These are phyloP conservation scores for Suillus weaverae DNA, from an alignment of 768 basidiomycete species.

Conservation along the genomic window DNA sequence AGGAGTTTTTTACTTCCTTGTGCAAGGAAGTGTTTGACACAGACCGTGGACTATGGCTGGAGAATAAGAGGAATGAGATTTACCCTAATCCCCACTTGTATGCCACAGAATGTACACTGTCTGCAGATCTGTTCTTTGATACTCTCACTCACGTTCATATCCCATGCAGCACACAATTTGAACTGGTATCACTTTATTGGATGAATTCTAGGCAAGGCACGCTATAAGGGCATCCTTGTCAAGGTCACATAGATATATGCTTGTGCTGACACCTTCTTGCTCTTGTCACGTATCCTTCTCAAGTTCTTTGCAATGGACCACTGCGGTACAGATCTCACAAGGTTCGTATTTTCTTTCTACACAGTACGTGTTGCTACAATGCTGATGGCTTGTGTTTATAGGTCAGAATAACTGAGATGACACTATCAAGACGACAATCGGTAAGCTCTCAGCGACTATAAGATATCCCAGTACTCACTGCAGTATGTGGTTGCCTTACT, in stretches of 20 bases:
- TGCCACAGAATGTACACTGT: slow-evolving; percentile 78
- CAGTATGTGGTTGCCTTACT: no score
- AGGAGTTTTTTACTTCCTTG: slow-evolving; percentile 93
- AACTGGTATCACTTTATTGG: slow-evolving; percentile 95
- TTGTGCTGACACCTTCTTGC: no score
- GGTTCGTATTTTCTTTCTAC: no score
- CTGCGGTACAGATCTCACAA: no score
- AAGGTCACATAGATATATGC: slow-evolving; percentile 95
- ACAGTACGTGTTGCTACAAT: no score
- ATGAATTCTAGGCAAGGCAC: slow-evolving; percentile 89
- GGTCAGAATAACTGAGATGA: no score
- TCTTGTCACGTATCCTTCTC: no score
- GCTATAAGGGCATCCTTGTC: slow-evolving; percentile 94
- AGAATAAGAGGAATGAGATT: slow-evolving; percentile 87
- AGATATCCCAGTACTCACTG: no score
- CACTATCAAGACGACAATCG: no score
- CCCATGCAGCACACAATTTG: slow-evolving; percentile 67
- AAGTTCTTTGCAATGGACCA: no score
- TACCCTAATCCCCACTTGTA: slow-evolving; percentile 95
- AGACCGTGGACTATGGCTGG: slow-evolving; percentile 91
- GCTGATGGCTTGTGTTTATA: no score
- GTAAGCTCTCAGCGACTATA: no score
- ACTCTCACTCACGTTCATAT: neutral
- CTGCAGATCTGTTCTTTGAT: neutral
- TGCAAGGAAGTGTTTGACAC: slow-evolving; percentile 95